Evolutionary conservation across 2,329 filamentous ascomycete genomes (phyloP).

Genomic region (Cladosporium halotolerans): DNA sequence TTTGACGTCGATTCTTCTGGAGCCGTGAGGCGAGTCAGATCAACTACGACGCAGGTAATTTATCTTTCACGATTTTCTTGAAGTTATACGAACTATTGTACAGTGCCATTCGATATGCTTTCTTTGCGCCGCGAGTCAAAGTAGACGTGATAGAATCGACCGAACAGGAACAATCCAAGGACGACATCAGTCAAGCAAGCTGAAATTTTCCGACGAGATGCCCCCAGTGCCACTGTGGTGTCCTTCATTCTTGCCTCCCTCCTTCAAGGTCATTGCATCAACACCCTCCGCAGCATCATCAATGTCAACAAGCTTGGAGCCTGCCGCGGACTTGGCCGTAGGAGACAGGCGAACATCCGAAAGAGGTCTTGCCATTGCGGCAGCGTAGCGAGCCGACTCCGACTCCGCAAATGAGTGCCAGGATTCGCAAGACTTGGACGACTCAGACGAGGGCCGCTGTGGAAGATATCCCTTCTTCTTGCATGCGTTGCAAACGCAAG

Average conservation of each 20-base stretch:
- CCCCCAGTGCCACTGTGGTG: not conserved
- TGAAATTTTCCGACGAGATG: not conserved
- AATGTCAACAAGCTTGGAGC: not conserved
- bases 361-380: not conserved
- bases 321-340: not conserved
- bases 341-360: too few relatives aligned
- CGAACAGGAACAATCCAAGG: too few relatives aligned
- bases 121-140: too few relatives aligned
- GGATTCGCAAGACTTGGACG: conserved; percentile 5
- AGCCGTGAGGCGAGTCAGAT: too few relatives aligned
- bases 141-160: too few relatives aligned
- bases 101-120: too few relatives aligned
- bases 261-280: not conserved
- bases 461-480: not conserved
- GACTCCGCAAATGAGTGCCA: conserved; percentile 18
- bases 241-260: not conserved
- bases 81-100: too few relatives aligned
- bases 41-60: too few relatives aligned
- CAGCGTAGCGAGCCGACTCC: conserved; percentile 13
- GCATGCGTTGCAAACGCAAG: conserved; percentile 29
- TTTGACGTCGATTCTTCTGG: too few relatives aligned
- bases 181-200: not conserved
- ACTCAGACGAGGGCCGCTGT: not conserved
- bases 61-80: too few relatives aligned
- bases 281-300: not conserved